A percentile compares a stretch with the other conserved stretches of the same genome.
Conservation (phyloP, 345 rosid genomes). For the Eucalyptus sideroxylon region DNA sequence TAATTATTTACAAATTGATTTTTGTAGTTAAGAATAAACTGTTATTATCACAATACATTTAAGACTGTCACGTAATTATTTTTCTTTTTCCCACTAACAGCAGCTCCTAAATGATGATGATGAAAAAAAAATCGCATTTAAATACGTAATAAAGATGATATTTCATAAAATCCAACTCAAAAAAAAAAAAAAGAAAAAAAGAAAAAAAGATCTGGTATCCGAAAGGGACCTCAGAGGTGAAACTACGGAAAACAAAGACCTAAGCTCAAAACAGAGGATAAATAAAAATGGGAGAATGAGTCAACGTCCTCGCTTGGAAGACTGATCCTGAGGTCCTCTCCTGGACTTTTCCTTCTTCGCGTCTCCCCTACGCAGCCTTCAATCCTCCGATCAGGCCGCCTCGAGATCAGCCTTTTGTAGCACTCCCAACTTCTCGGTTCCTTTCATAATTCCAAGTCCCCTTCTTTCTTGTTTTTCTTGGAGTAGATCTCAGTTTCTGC, state of each 20-base stretch:
- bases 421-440: neutral
- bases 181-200: neutral
- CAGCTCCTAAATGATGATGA: neutral
- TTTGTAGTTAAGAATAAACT: accelerated
- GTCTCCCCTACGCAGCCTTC: neutral
- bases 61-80: accelerated
- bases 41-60: accelerated
- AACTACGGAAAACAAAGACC: neutral
- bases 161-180: neutral
- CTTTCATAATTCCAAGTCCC: neutral
- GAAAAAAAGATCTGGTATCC: neutral
- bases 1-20: too few relatives aligned
- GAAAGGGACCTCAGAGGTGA: neutral
- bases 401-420: neutral
- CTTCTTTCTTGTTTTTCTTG: neutral
- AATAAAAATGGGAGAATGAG: neutral
- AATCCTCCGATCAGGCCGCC: neutral
- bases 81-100: neutral
- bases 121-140: neutral
- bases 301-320: neutral
- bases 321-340: neutral
- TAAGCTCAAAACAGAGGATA: neutral
- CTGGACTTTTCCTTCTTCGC: neutral
- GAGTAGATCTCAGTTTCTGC: neutral
- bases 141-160: neutral